Evolutionary conservation across 768 basidiomycete genomes (phyloP), one percentile per base, ranked within the genome.

Genomic region (Tricholoma furcatifolium): DNA sequence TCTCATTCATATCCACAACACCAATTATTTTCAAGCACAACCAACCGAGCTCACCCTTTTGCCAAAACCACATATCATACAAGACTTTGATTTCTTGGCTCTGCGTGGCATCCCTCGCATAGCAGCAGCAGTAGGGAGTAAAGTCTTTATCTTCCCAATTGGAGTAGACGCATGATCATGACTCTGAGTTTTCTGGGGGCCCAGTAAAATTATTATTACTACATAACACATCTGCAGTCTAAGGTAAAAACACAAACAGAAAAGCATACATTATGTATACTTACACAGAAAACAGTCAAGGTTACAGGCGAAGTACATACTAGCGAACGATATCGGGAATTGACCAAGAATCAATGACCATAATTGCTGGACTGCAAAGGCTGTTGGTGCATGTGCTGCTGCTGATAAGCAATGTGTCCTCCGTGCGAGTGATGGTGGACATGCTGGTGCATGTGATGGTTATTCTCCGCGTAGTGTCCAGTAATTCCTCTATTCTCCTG

Each of bases 41-140:
- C 87, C 88, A 23, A 82, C 80, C 14, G 67, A 75, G 8, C 81
- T 91, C 46, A 68, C 68, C 39, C 62, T 92, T 49, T 77, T 77
- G 23, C 74, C 81, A 23, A 79, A 79, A 21, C 90, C 90, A 14
- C 79, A 85, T 65, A 74, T 77, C 55, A 73, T 91, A 31, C 78
- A 79, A 47, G 85, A 89, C 64, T 89, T 93, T 60, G 91, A 92
- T 70, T 92, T 91, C 68, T 68, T 93, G 45, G 75, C 78, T 3
- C 55, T 77, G 21, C 73, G 68, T 39, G 82, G 83, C 20, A 84
- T 83, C 52, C 85, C 85, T 40, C 72, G 83, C 30, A 77, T 93
- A 50, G 91, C 79, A 2, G 83, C 83, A 9, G 87, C 85, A 8
- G 74, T 87, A 20, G 86, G 86, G 32, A 69, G 74, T 48, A 78